Base-by-base conservation (phyloP, 2,329 filamentous ascomycete genomes). In the Madurella fahalii region DNA sequence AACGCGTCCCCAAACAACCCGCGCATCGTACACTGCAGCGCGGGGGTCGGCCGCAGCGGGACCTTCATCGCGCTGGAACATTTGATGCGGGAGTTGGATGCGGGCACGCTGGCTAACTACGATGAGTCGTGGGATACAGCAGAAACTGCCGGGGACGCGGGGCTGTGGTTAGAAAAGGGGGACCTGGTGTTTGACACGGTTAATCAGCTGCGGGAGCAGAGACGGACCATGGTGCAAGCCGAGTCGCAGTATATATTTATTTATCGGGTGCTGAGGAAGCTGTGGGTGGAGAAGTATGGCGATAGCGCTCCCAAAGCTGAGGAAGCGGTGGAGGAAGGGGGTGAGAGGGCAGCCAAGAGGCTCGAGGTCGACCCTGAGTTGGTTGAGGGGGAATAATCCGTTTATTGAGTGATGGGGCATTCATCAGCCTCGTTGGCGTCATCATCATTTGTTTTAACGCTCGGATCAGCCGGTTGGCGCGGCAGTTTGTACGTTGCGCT, bases 1-100 rank as follows among this genome's bases (percentile, higher is more conserved):
- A 81, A 80, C 37, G 72, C 74, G 1, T 73, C 73, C 8, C 73
- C 76, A 7, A 70, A 77, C 18, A 91, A 88, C 64, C 89, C 93
- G 4, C 85, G 93, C 52, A 85, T 97, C 56, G 81, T 91, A 11
- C 88, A 92, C 71, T 92, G 89, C 74, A 95, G 90, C 67, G 94
- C 94, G 8, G 94, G 94, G 40, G 93, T 99, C 13, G 94, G 94
- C 12, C 84, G 94, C 52, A 95, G 89, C 8, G 94, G 94, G 34
- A 97, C 94, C 0, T 99, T 97, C 68, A 96, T 99, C 65, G 88
- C 90, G 1, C 80, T 99, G n/a, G 94, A 97, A 71, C 90, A 95
- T 70, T 81, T 99, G 25, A 79, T 95, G 59, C 81, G 85, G 37
- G 90, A 96, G 70, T 78, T 97, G 9, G 84, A 89, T 25, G 80